A percentile compares a stretch with the other conserved stretches of the same genome.
phyloP scores from a whole-genome alignment of 2,329 filamentous ascomycete species.

The Fonsecaea nubica region DNA sequence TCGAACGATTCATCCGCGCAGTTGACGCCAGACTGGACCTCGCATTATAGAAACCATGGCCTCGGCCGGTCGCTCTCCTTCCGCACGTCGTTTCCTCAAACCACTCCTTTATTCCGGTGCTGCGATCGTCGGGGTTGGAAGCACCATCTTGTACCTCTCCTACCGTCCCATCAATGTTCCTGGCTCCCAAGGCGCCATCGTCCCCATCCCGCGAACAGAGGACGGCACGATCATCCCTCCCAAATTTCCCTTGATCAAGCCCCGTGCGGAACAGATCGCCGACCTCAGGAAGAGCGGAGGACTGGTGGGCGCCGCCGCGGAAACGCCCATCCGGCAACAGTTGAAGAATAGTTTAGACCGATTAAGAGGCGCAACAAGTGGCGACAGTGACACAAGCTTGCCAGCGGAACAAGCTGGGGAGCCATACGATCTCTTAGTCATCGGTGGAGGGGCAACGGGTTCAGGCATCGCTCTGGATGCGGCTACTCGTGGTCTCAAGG shows the following conservation, averaged over 20 bases:
- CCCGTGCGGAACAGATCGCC: conserved; percentile 58
- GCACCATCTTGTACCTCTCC: conserved; percentile 63
- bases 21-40: conserved; percentile 1
- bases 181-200: conserved; percentile 65
- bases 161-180: conserved; percentile 70
- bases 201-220: conserved; percentile 67
- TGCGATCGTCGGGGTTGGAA: conserved; percentile 61
- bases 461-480: conserved; percentile 82
- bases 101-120: conserved; percentile 66
- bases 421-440: conserved; percentile 77
- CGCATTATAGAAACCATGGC: conserved; percentile 22
- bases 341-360: conserved; percentile 33
- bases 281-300: conserved; percentile 56
- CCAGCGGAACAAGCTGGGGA: conserved; percentile 51
- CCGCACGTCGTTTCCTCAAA: conserved; percentile 57
- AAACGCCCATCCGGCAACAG: conserved; percentile 35
- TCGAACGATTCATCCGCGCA: conserved; percentile 5
- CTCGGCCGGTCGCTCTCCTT: conserved; percentile 24
- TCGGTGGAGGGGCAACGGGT: conserved; percentile 80
- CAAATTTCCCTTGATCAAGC: conserved; percentile 59
- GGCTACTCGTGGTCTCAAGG: conserved; percentile 77
- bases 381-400: conserved; percentile 33
- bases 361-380: conserved; percentile 33
- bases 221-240: conserved; percentile 63
- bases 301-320: conserved; percentile 43